Evolutionary conservation across 768 basidiomycete species (phyloP).

Genomic region (Pleurotus cornucopiae): DNA sequence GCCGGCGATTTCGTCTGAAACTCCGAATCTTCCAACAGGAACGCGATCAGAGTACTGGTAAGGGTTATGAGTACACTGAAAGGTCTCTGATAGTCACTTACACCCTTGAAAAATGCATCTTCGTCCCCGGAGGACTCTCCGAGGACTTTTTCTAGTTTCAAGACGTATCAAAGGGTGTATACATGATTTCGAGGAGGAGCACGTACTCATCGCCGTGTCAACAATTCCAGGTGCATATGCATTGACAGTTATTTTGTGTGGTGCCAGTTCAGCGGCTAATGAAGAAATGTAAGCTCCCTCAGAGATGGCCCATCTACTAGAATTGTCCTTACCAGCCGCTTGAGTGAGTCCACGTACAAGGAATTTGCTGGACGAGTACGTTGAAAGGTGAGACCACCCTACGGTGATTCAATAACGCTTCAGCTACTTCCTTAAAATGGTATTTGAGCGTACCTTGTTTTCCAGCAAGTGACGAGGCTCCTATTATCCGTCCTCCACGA

Average conservation of each 20-base stretch:
- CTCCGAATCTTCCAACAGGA: too few species aligned
- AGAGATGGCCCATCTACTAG: not conserved
- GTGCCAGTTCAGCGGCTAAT: constrained; percentile 32
- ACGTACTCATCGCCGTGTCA: constrained; percentile 10
- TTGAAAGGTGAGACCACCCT: constrained; percentile 9
- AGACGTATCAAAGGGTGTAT: too few species aligned
- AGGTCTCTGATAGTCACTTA: too few species aligned
- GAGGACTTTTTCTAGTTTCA: too few species aligned
- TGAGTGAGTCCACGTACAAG: constrained; percentile 14
- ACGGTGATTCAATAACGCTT: not conserved
- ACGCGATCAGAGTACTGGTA: too few species aligned
- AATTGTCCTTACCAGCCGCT: constrained; percentile 10
- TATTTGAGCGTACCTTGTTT: constrained; percentile 17
- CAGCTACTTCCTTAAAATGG: not conserved
- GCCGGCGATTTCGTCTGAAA: too few species aligned
- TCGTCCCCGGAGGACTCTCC: too few species aligned
- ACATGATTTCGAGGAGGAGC: too few species aligned
- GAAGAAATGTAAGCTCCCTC: not conserved
- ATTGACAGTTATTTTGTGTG: constrained; percentile 37
- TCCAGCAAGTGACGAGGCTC: constrained; percentile 26
- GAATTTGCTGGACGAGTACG: constrained; percentile 12
- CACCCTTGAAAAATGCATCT: too few species aligned
- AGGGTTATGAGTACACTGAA: too few species aligned
- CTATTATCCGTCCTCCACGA: constrained; percentile 22
- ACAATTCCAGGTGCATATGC: constrained; percentile 33